Conservation (phyloP, 371 early-diverging fungal species). For the Apophysomyces variabilis region DNA sequence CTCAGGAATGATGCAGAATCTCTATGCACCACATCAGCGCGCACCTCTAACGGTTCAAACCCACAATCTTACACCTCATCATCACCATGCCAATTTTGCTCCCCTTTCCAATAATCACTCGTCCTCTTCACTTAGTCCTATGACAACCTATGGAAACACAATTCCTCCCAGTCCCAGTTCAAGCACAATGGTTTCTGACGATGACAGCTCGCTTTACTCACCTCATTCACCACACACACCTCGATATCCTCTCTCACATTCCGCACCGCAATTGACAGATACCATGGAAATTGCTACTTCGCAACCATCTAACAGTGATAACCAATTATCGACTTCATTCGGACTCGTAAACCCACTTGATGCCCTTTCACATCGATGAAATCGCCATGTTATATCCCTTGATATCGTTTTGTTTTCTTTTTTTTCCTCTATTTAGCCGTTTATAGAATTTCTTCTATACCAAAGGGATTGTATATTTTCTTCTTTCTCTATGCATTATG, state of each 20-base stretch:
- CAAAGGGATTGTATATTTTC: slow-evolving; percentile 9
- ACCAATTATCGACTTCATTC: background rate
- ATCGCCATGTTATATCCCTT: slow-evolving; percentile 7
- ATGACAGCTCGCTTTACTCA: slow-evolving; percentile 34
- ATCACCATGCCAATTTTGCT: background rate
- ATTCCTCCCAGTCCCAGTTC: slow-evolving; percentile 21
- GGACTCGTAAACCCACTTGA: slow-evolving; percentile 9
- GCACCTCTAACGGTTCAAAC: slow-evolving; percentile 37
- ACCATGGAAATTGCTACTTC: slow-evolving; percentile 16
- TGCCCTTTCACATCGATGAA: slow-evolving; percentile 9
- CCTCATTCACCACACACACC: slow-evolving; percentile 33
- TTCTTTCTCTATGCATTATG: background rate
- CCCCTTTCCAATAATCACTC: background rate
- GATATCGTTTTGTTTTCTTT: background rate
- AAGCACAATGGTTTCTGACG: slow-evolving; percentile 33
- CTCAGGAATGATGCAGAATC: background rate
- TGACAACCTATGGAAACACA: slow-evolving; percentile 5
- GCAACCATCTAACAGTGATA: slow-evolving; percentile 11
- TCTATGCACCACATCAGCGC: slow-evolving; percentile 20
- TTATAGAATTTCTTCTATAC: slow-evolving; percentile 6
- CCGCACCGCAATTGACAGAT: slow-evolving; percentile 8
- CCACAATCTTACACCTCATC: slow-evolving; percentile 19
- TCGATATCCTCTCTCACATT: slow-evolving; percentile 16
- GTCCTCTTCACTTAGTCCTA: background rate
- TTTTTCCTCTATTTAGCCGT: background rate